Evolutionary conservation across 768 basidiomycete species (phyloP), one percentile per base, ranked within the genome.

Genomic region (Lactarius indigo): DNA sequence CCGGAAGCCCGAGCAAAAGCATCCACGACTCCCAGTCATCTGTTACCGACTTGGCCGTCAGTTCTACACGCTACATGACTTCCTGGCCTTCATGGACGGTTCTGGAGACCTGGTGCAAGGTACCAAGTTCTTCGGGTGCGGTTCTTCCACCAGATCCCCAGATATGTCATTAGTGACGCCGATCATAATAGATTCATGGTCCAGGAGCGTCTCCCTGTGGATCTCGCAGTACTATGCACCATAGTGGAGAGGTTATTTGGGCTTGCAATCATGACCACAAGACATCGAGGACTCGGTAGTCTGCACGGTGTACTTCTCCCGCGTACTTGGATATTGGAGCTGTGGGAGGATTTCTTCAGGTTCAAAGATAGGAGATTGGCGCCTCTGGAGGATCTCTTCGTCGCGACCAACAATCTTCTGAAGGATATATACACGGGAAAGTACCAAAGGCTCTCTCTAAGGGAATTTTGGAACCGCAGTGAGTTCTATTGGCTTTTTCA

Each of bases 271-370:
- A 61, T 87, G 2, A 75, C 77, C 1, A 70, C 70, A 52, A 74
- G 73, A 0, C 71, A 74, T 64, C 68, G 71, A 37, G 42, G 68
- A 17, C 50, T 26, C 23, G 13, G 50, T 6, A 56, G 69, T 17
- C 72, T 85, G 0, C 82, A 87, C 71, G 76, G 78, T 20, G 69
- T 85, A 26, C 80, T 81, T 4, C 77, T 89, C 37, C 87, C 87
- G 0, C 79, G 79, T 2, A 82, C 79, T 61, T 89, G 86, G 86
- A 70, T 86, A 28, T 37, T 76, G n/a, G 65, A 67, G 20, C 47
- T 31, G 57, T 70, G 55, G 65, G 67, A 26, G 69, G 67, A 63
- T 68, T 69, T 65, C 15, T 50, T 37, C 18, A 41, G 17, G 15
- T 66, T 68, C 23, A 68, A 52, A 42, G 58, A 55, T 1, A 44